phyloP scores from a whole-genome alignment of 2,329 filamentous ascomycete species.

The Hymenoscyphus repandus region DNA sequence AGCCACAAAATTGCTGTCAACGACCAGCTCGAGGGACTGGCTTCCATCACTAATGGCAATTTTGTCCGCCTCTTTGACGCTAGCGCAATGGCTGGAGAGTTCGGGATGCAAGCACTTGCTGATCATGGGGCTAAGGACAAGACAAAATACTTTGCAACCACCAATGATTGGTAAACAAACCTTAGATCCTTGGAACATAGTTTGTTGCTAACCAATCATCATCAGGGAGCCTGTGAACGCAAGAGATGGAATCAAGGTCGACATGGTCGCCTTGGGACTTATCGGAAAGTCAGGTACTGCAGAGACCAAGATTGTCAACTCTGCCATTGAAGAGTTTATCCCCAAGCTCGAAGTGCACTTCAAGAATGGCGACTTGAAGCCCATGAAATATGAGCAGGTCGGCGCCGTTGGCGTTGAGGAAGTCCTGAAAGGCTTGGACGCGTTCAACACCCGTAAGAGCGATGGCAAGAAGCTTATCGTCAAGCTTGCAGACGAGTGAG shows the following conservation, averaged over 20 bases:
- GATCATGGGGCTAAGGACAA: slow-evolving; percentile 12
- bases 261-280: slow-evolving; percentile 16
- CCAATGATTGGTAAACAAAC: slow-evolving; percentile 32
- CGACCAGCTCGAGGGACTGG: slow-evolving; percentile 31
- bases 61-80: slow-evolving; percentile 34
- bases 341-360: slow-evolving; percentile 16
- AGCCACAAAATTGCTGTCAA: slow-evolving; percentile 28
- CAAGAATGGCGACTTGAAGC: slow-evolving; percentile 14
- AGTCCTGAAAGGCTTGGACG: slow-evolving; percentile 17
- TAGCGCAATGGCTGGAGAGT: slow-evolving; percentile 26
- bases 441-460: slow-evolving; percentile 14
- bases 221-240: slow-evolving; percentile 17
- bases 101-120: slow-evolving; percentile 31
- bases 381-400: slow-evolving; percentile 22
- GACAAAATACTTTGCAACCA: slow-evolving; percentile 31
- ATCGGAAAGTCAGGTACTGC: slow-evolving; percentile 18
- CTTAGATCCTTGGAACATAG: neutral
- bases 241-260: slow-evolving; percentile 12
- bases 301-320: slow-evolving; percentile 11
- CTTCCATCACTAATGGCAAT: slow-evolving; percentile 31
- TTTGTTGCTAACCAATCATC: neutral
- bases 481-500: neutral
- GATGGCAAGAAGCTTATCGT: slow-evolving; percentile 21
- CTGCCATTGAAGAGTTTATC: slow-evolving; percentile 17
- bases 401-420: slow-evolving; percentile 16